Conservation (phyloP, 139 green algal species). For the Chlorella sorokiniana region DNA sequence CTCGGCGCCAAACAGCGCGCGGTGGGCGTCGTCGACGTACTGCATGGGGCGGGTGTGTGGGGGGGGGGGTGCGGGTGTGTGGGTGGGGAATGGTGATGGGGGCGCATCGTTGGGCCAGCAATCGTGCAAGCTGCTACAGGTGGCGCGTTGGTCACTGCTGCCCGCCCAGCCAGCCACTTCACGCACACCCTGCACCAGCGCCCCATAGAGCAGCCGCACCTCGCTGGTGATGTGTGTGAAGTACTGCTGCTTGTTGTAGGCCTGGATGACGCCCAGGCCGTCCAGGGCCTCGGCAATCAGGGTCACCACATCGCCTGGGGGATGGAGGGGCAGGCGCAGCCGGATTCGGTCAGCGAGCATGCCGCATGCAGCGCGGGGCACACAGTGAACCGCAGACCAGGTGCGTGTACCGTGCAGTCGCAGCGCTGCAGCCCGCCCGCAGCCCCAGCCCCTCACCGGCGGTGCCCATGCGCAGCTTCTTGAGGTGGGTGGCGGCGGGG, state of each 20-base stretch:
- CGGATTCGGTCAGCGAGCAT: too few species aligned
- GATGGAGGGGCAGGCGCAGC: not conserved
- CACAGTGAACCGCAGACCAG: too few species aligned
- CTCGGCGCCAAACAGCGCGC: conserved; percentile 69
- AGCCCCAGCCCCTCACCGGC: conserved; percentile 13
- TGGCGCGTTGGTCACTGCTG: not conserved
- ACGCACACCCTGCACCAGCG: too few species aligned
- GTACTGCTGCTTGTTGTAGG: conserved; percentile 62
- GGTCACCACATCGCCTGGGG: conserved; percentile 52
- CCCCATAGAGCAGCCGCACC: too few species aligned
- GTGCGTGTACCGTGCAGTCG: not conserved
- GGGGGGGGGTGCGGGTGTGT: not conserved
- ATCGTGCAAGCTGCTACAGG: not conserved
- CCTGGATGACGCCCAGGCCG: conserved; percentile 61
- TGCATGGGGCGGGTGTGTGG: not conserved
- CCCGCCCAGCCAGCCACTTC: not conserved
- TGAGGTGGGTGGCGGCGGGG: conserved; percentile 62
- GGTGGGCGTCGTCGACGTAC: conserved; percentile 59
- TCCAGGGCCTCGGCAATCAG: conserved; percentile 66
- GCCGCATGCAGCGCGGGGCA: too few species aligned
- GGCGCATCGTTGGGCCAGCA: too few species aligned
- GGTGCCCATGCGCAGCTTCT: conserved; percentile 54
- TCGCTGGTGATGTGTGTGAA: conserved; percentile 57
- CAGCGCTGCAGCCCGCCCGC: not conserved
- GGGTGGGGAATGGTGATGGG: too few species aligned